Evolutionary conservation across 768 basidiomycete genomes (phyloP), one percentile per base, ranked within the genome.

Genomic region (Lactarius hatsudake): DNA sequence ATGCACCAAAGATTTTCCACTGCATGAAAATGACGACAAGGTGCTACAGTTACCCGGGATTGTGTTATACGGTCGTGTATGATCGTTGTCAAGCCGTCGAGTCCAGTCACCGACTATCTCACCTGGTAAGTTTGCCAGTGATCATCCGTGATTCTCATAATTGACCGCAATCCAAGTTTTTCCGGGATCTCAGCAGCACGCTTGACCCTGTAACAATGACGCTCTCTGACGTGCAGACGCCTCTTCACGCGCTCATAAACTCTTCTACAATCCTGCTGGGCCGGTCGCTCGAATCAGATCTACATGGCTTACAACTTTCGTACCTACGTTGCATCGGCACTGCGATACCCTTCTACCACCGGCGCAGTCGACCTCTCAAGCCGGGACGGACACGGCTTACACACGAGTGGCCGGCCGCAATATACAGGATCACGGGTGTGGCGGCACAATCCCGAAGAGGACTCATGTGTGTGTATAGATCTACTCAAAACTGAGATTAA

Each of bases 361-460:
- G 95, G 0, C 88, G 94, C 26, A 94, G 96, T 1, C 86, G 93
- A 51, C 94, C 96, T 0, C 86, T 94, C 69, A 98, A 98, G 78
- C 93, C 96, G 38, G 0, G 94, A 1, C 84, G 98, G 8, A 94
- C 94, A 23, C 98, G 94, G 94, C 85, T 99, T 56, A 92, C 93
- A 55, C 91, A 92, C 74, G 94, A 93, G 74, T 98, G 93, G 93
- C 89, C 93, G n/a, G n/a, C n/a, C n/a, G n/a, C n/a, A n/a, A n/a
- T n/a, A n/a, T n/a, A n/a, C 64, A 85, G 76, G 86, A 83, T 0
- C 79, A 85, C 0, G 93, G 93, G 0, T 89, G 90, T 60, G 90
- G 89, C 2, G 94, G 3, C 96, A 98, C 75, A 91, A 97, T 70
- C 93, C 95, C 2, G 93, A 94, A 72, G 96, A 99, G 74, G 96